Percentiles rank a stretch among this genome's conserved stretches.
These are phyloP conservation scores for Zymoseptoria ardabiliae DNA, from an alignment of 2,329 filamentous ascomycete genomes.

Conservation along the genomic window DNA sequence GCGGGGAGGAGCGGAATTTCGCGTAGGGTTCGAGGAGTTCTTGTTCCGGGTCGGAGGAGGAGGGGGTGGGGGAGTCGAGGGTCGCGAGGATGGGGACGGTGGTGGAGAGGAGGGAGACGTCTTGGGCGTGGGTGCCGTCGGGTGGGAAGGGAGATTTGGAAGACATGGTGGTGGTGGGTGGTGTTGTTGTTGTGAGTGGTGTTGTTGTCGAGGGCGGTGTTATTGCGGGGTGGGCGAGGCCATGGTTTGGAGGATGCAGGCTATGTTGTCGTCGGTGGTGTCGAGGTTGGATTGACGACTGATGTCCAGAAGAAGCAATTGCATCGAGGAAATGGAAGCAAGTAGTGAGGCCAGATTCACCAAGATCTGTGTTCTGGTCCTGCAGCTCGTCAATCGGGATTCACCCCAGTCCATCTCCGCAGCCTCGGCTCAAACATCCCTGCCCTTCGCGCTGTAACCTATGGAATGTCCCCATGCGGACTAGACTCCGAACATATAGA, in stretches of 20 bases:
- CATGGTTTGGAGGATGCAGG: background rate
- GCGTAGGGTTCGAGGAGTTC: constrained; percentile 76
- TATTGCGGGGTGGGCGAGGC: background rate
- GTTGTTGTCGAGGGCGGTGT: background rate
- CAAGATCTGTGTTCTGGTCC: background rate
- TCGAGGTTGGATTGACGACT: background rate
- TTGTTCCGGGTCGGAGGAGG: constrained; percentile 42
- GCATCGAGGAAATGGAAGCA: background rate
- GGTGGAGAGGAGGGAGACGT: constrained; percentile 27
- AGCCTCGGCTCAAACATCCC: background rate
- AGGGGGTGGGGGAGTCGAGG: constrained; percentile 33
- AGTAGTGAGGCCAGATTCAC: background rate
- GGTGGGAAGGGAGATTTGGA: constrained; percentile 1
- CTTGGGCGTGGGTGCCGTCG: background rate
- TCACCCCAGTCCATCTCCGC: background rate
- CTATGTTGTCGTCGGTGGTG: background rate
- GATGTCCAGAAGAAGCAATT: background rate
- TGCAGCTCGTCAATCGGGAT: background rate
- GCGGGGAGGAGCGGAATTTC: constrained; percentile 67
- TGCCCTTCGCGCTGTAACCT: background rate
- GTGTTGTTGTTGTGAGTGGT: background rate
- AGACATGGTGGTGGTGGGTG: constrained; percentile 2
- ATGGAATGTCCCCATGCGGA: background rate
- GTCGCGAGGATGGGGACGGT: constrained; percentile 40
- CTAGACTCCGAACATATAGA: background rate